Evolutionary conservation across 1,139 yeast genomes (phyloP).

Genomic region (Geotrichum cucujoidarum): DNA sequence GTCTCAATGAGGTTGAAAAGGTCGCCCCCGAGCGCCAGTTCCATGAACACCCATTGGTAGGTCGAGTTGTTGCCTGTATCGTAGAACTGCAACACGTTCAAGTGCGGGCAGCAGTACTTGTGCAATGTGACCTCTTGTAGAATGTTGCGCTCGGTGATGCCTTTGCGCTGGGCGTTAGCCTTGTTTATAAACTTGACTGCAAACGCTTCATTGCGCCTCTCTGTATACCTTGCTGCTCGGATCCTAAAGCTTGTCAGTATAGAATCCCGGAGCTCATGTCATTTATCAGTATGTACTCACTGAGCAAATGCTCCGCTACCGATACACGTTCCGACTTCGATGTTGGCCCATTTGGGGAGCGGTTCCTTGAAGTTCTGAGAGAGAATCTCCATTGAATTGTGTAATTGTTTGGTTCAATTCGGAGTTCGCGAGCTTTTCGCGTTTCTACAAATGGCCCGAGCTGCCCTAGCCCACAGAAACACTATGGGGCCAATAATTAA

Average conservation of each 20-base stretch:
- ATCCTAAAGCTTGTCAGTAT: constrained; percentile 3
- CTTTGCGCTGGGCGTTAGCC: constrained; percentile 42
- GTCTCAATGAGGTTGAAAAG: constrained; percentile 62
- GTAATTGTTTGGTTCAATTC: neutral
- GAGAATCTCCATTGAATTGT: constrained; percentile 1
- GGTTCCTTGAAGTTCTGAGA: constrained; percentile 11
- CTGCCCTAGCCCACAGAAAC: too few species aligned
- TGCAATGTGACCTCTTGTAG: constrained; percentile 53
- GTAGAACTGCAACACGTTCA: constrained; percentile 50
- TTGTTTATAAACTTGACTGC: constrained; percentile 58
- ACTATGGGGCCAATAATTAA: too few species aligned
- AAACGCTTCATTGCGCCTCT: constrained; percentile 28
- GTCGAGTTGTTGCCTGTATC: constrained; percentile 48
- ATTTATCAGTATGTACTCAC: neutral
- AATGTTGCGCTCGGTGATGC: constrained; percentile 45
- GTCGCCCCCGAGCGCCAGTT: constrained; percentile 66
- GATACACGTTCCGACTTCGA: constrained; percentile 6
- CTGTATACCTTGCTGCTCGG: constrained; percentile 12
- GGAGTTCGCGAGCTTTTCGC: too few species aligned
- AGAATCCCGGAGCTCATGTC: neutral
- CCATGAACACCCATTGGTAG: constrained; percentile 62
- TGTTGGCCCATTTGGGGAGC: constrained; percentile 2
- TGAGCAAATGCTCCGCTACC: constrained; percentile 10
- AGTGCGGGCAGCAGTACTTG: constrained; percentile 51
- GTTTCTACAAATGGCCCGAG: too few species aligned